phyloP scores from a whole-genome alignment of 345 rosid species.

The Diplotaxis tenuifolia region DNA sequence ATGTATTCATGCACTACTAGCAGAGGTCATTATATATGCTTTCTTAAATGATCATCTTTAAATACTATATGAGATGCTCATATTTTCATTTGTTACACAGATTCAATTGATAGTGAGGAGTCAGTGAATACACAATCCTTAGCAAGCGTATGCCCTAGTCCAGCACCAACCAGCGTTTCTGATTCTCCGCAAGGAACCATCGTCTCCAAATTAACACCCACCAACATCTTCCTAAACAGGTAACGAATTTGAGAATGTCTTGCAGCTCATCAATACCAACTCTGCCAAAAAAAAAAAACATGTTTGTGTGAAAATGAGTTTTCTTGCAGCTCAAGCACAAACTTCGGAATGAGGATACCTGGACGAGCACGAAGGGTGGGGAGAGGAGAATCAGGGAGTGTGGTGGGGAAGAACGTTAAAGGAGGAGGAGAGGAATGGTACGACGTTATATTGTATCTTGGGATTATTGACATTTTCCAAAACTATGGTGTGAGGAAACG shows the following conservation, averaged over 20 bases:
- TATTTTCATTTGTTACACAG: conserved; percentile 12
- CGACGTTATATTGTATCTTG: conserved; percentile 46
- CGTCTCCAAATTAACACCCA: not conserved
- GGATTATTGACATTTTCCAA: conserved; percentile 48
- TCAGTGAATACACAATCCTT: conserved; percentile 24
- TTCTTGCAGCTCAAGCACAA: conserved; percentile 38
- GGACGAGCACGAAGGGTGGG: conserved; percentile 44
- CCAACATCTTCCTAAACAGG: conserved; percentile 37
- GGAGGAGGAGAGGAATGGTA: conserved; percentile 29
- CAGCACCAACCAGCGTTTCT: conserved; percentile 21
- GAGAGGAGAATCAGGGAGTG: conserved; percentile 23
- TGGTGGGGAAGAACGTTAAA: conserved; percentile 7
- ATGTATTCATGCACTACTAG: conserved; percentile 40
- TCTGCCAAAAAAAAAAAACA: no score
- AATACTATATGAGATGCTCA: conserved; percentile 3
- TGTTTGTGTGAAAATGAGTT: not conserved
- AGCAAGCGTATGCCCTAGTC: conserved; percentile 27
- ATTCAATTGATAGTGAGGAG: conserved; percentile 34
- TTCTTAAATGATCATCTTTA: not conserved
- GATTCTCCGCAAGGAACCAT: conserved; percentile 31
- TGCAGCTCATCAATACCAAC: not conserved
- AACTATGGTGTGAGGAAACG: conserved; percentile 49
- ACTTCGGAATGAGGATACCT: conserved; percentile 43
- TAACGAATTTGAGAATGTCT: conserved; percentile 6
- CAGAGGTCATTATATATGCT: conserved; percentile 22